Conservation (phyloP, 371 early-diverging fungal species). For the Mortierella sp. region DNA sequence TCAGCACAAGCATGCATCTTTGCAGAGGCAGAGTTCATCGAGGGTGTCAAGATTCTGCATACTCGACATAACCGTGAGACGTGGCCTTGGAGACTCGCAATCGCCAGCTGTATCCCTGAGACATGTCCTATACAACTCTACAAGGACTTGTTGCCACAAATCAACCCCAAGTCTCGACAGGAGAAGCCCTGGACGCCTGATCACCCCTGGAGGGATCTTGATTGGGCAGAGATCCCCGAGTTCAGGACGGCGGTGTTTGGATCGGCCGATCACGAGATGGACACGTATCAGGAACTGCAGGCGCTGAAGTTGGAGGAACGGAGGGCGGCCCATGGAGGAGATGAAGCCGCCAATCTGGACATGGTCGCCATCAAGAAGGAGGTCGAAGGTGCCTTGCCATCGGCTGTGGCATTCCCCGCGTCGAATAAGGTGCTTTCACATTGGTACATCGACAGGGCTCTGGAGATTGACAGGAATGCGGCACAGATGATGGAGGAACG, state of each 20-base stretch:
- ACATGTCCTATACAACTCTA: constrained; percentile 66
- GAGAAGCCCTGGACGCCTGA: constrained; percentile 43
- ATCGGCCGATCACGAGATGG: constrained; percentile 53
- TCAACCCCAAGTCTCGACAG: constrained; percentile 32
- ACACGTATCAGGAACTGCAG: constrained; percentile 43
- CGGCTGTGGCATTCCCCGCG: constrained; percentile 61
- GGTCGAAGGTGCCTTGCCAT: constrained; percentile 51
- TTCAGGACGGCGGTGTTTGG: constrained; percentile 59
- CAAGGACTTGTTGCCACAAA: constrained; percentile 61
- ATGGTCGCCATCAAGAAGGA: constrained; percentile 47
- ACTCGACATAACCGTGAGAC: constrained; percentile 71
- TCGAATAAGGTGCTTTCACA: constrained; percentile 60
- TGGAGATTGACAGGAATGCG: constrained; percentile 66
- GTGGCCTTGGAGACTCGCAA: constrained; percentile 72
- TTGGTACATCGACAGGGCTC: constrained; percentile 74
- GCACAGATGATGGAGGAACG: constrained; percentile 70
- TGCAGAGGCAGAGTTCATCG: constrained; percentile 69
- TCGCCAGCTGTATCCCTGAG: constrained; percentile 77
- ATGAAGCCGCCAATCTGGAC: constrained; percentile 43
- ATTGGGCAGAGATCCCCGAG: constrained; percentile 59
- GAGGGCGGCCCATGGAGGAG: constrained; percentile 54
- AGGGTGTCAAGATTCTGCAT: constrained; percentile 73
- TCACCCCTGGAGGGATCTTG: constrained; percentile 56
- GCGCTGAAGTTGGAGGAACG: constrained; percentile 42
- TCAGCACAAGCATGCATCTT: constrained; percentile 72